phyloP scores from a whole-genome alignment of 768 basidiomycete genomes.

The Aureoboletus auriporus region DNA sequence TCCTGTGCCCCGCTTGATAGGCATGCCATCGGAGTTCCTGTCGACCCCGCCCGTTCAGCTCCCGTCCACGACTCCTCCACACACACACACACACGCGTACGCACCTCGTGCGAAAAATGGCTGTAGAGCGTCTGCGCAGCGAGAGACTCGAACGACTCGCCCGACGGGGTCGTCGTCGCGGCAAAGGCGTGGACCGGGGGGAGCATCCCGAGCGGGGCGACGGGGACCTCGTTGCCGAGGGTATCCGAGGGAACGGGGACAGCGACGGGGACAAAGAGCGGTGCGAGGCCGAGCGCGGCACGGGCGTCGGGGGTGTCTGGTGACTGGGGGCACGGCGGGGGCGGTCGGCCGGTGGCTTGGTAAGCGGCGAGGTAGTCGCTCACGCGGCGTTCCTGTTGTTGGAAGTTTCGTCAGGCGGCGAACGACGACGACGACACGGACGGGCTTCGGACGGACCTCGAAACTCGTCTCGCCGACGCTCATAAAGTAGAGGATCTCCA shows the following conservation, averaged over 20 bases:
- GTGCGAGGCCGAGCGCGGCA: constrained; percentile 42
- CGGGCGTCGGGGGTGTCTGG: constrained; percentile 46
- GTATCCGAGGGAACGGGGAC: constrained; percentile 12
- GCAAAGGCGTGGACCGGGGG: constrained; percentile 24
- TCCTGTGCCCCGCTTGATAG: constrained; percentile 36
- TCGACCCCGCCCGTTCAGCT: too few relatives aligned
- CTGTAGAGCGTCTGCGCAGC: constrained; percentile 34
- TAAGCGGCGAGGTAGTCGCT: constrained; percentile 54
- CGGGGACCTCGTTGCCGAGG: not conserved
- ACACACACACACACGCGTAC: too few relatives aligned
- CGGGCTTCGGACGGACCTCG: constrained; percentile 25
- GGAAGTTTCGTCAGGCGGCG: too few relatives aligned
- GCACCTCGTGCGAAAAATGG: constrained; percentile 41
- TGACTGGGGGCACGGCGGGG: constrained; percentile 43
- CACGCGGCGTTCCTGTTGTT: constrained; percentile 58
- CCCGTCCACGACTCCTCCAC: too few relatives aligned
- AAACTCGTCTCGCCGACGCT: constrained; percentile 28
- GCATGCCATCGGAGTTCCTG: constrained; percentile 45
- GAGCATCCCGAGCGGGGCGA: constrained; percentile 12
- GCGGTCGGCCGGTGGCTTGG: constrained; percentile 41
- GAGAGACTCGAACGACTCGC: constrained; percentile 36
- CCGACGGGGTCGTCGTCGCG: constrained; percentile 15
- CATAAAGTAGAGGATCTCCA: constrained; percentile 23
- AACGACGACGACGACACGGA: too few relatives aligned
- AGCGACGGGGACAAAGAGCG: constrained; percentile 45